These are phyloP conservation scores for Fusarium tuaranense DNA, from an alignment of 2,329 filamentous ascomycete species.

Conservation along the genomic window DNA sequence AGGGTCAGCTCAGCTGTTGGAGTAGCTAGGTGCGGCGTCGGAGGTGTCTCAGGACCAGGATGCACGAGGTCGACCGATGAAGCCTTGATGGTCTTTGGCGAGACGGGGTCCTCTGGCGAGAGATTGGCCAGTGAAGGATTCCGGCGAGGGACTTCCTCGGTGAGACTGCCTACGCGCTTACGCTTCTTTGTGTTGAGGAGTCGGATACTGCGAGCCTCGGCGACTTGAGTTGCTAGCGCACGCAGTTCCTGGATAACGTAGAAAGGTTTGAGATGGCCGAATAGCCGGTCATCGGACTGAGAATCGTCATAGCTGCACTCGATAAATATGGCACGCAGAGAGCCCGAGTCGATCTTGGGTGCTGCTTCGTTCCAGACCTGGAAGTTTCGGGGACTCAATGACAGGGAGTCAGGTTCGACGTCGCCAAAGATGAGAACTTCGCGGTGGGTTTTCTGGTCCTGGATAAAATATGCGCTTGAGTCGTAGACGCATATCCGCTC, in stretches of 20 bases:
- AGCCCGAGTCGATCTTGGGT: conserved; percentile 80
- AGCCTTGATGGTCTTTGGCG: conserved; percentile 61
- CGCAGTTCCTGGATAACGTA: conserved; percentile 85
- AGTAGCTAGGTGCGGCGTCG: conserved; percentile 59
- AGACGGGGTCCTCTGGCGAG: conserved; percentile 59
- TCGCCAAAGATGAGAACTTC: conserved; percentile 97
- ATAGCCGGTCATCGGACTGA: conserved; percentile 81
- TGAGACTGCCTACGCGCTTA: conserved; percentile 63
- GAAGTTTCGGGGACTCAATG: conserved; percentile 82
- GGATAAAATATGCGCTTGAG: conserved; percentile 94
- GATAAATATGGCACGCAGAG: conserved; percentile 86
- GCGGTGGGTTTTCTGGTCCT: conserved; percentile 74
- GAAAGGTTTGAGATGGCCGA: conserved; percentile 87
- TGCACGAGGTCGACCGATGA: conserved; percentile 27
- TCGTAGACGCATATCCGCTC: conserved; percentile 79
- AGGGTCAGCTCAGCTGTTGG: conserved; percentile 61
- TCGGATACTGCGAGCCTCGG: conserved; percentile 58
- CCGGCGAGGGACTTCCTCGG: conserved; percentile 39
- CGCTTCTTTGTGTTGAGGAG: conserved; percentile 67
- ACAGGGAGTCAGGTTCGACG: conserved; percentile 91
- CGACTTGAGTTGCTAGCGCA: conserved; percentile 77
- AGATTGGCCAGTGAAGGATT: conserved; percentile 37
- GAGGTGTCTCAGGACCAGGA: conserved; percentile 52
- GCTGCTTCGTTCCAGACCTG: conserved; percentile 90
- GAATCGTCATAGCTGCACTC: conserved; percentile 94